Evolutionary conservation across 495 filamentous ascomycete species (phyloP), one percentile per base, ranked within the genome.

Genomic region (Mycothermus thermophilus): DNA sequence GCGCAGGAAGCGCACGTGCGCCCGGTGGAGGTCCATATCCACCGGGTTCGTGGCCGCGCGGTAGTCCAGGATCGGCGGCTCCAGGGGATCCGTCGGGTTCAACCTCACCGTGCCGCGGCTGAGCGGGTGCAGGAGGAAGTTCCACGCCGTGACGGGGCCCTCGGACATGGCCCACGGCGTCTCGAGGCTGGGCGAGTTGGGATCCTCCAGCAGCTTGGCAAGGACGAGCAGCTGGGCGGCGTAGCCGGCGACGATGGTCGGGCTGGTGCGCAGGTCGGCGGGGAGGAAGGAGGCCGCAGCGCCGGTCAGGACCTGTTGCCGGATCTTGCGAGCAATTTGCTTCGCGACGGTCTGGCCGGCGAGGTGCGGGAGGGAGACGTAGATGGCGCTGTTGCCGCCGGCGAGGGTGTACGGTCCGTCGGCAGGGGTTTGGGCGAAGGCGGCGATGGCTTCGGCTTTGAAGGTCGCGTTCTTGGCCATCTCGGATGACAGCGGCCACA

Each of bases 41-140:
- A 53, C 21, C 4, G 53, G 55, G 42, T 61, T 59, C 12, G 49
- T 37, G 3, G 43, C 44, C 3, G 49, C 33, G 16, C 50, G 39
- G 29, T 46, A 52, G 30, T 60, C 43, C 2, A 59, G 37, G n/a
- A 54, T n/a, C 2, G 57, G 57, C 8, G 31, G 30, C 4, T 30
- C 42, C 4, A 59, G 41, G 1, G 58, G 58, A 29, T 55, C 32
- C 13, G 51, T 47, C 3, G 40, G 37, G 34, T 54, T 51, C 12
- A 66, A 54, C 13, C 47, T 40, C 4, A 55, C 48, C 27, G 46
- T 43, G 23, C 46, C 46, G 11, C 50, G 37, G 41, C 55, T 55
- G 9, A 53, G 42, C 5, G 57, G 55, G 32, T 59, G 56, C 17
- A 53, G 41, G 1, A 54, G 42, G 19, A 52, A 36, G 3, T 44